Conservation (phyloP, 352 stramenopile genomes). For the Globisporangium orthogonon region DNA sequence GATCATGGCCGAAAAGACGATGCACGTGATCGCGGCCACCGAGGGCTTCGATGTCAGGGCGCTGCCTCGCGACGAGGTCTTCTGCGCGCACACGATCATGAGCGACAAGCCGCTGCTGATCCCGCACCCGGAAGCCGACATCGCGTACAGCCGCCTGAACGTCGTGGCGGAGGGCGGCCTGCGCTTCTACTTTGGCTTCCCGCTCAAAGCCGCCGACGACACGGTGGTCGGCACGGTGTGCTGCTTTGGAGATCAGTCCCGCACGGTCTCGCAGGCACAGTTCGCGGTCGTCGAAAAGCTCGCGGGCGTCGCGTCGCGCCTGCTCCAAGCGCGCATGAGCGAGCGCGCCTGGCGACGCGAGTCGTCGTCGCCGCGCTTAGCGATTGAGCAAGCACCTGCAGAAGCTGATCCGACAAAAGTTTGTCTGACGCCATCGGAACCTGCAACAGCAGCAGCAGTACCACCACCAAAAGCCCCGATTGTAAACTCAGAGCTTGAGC, state of each 20-base stretch:
- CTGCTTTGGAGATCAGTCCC: conserved; percentile 33
- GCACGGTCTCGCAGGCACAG: conserved; percentile 38
- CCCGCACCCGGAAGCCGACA: conserved; percentile 47
- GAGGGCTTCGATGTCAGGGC: conserved; percentile 14
- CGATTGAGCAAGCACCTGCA: not conserved
- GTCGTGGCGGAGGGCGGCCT: conserved; percentile 24
- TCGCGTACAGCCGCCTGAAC: conserved; percentile 30
- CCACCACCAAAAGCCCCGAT: not conserved
- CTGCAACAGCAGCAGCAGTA: not conserved
- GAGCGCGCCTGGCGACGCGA: not conserved
- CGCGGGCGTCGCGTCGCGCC: conserved; percentile 28
- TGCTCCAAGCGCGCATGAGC: conserved; percentile 18
- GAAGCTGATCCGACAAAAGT: not conserved
- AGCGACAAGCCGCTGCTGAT: conserved; percentile 34
- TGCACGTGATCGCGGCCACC: conserved; percentile 39
- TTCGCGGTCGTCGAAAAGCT: conserved; percentile 34
- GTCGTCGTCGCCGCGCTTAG: not conserved
- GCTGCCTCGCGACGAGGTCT: conserved; percentile 34
- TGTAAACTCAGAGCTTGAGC: not conserved
- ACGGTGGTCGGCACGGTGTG: conserved; percentile 46
- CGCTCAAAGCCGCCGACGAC: conserved; percentile 22
- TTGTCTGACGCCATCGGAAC: not conserved
- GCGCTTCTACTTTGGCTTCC: conserved; percentile 57
- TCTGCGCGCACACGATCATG: conserved; percentile 59
- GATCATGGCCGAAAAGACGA: conserved; percentile 30